Evolutionary conservation across 2,329 filamentous ascomycete species (phyloP).

Genomic region (Xylariales sp.): DNA sequence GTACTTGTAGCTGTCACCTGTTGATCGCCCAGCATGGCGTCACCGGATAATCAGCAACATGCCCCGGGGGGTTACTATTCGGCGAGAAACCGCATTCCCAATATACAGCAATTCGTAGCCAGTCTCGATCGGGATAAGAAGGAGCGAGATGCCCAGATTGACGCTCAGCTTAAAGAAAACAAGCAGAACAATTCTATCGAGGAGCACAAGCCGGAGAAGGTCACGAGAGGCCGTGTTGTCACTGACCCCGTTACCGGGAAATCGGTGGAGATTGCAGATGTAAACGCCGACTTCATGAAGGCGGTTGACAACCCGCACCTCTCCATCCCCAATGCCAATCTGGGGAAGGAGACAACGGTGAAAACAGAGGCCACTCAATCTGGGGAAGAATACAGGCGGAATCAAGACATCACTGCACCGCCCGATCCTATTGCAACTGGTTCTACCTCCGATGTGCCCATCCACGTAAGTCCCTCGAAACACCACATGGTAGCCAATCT

Average conservation of each 20-base stretch:
- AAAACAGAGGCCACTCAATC: slow-evolving; percentile 69
- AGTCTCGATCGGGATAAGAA: slow-evolving; percentile 76
- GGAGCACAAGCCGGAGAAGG: slow-evolving; percentile 37
- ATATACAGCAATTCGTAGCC: slow-evolving; percentile 78
- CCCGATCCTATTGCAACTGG: slow-evolving; percentile 80
- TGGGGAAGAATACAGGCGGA: slow-evolving; percentile 74
- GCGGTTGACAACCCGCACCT: slow-evolving; percentile 70
- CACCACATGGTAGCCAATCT: neutral
- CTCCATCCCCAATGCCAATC: slow-evolving; percentile 84
- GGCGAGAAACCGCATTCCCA: slow-evolving; percentile 78
- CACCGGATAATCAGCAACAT: slow-evolving; percentile 17
- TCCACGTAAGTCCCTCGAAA: slow-evolving; percentile 52
- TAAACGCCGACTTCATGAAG: slow-evolving; percentile 64
- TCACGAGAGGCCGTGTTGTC: slow-evolving; percentile 55
- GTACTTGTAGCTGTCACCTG: too few relatives aligned
- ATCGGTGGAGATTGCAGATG: slow-evolving; percentile 81
- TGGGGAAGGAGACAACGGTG: slow-evolving; percentile 69
- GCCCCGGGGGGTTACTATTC: slow-evolving; percentile 62
- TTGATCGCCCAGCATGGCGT: slow-evolving; percentile 15
- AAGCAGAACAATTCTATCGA: slow-evolving; percentile 25
- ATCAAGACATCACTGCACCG: slow-evolving; percentile 85
- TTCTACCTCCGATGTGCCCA: slow-evolving; percentile 87
- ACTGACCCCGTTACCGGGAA: slow-evolving; percentile 86
- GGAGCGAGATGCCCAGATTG: slow-evolving; percentile 67
- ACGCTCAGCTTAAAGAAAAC: slow-evolving; percentile 45